Base-by-base conservation (phyloP, 371 early-diverging fungal species). In the Apophysomyces trapeziformis region DNA sequence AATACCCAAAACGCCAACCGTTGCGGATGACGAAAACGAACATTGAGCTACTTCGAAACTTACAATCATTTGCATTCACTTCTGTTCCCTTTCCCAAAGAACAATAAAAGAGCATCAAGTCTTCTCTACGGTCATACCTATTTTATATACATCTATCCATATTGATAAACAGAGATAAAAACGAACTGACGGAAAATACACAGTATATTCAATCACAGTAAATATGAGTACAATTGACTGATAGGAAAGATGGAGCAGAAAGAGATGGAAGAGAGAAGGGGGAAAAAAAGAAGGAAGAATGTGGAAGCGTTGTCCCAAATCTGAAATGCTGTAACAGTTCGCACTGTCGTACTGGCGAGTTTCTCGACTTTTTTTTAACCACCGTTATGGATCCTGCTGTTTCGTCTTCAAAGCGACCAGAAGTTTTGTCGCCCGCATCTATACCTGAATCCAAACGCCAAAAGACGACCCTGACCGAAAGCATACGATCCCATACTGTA, bases 371-470 rank as follows among this genome's bases (percentile, higher is more conserved):
- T 50, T 50, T 50, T 50, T 50, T 9, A 50, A 50, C 21, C 54
- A 50, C 54, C 54, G 54, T 50, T 50, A 50, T 50, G 54, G 54
- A 50, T 50, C 54, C 54, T 50, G 54, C 54, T 50, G 54, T 50
- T 50, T 50, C 54, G 54, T 50, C 54, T 50, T 50, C 54, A 18
- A 50, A 50, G 54, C 54, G 54, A 50, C 54, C 54, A 50, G 54
- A 50, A 21, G 54, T 50, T 50, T 50, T 50, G 18, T 50, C 21
- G 18, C 54, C 54, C 16, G 54, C 21, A 26, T 21, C 21, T 50
- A 26, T 50, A 50, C 54, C 54, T 50, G 54, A 50, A 50, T 50
- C 54, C n/a, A 50, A 50, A 21, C 54, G 54, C 21, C 54, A 50
- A 7, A 50, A 50, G 54, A 50, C 9, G 21, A 50, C 16, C 9